A percentile compares a stretch with the other conserved stretches of the same genome.
Evolutionary conservation across 78 protist genomes (phyloP).

Genomic region (Dictyostelium capitatum): DNA sequence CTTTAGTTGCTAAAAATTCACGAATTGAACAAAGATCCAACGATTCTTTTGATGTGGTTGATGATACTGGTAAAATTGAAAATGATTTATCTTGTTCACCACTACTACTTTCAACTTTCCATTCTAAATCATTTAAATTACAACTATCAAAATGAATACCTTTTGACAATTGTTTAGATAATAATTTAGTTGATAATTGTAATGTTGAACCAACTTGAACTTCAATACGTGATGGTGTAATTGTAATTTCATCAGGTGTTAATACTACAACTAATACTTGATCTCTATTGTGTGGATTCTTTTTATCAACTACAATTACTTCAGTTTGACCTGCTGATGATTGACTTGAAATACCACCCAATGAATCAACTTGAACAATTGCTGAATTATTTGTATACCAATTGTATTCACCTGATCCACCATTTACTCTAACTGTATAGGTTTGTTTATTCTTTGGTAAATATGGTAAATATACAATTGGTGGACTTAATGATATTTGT

Average conservation of each 20-base stretch:
- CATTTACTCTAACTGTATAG: not conserved
- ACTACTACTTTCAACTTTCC: slow-evolving; percentile 34
- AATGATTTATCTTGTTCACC: slow-evolving; percentile 1
- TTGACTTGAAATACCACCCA: slow-evolving; percentile 24
- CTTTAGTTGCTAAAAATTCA: slow-evolving; percentile 32
- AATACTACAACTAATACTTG: not conserved
- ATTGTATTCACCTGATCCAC: slow-evolving; percentile 70
- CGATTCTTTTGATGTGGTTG: not conserved
- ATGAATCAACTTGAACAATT: slow-evolving; percentile 38
- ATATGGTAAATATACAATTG: slow-evolving; percentile 53
- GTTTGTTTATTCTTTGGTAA: not conserved
- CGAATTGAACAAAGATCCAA: slow-evolving; percentile 28
- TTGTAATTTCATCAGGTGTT: slow-evolving; percentile 24
- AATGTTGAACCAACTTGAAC: slow-evolving; percentile 55
- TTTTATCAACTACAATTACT: slow-evolving; percentile 61
- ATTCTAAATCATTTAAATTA: slow-evolving; percentile 15
- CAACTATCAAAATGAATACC: slow-evolving; percentile 44
- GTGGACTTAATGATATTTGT: slow-evolving; percentile 37
- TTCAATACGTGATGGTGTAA: slow-evolving; percentile 50
- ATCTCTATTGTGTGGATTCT: slow-evolving; percentile 72
- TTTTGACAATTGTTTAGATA: slow-evolving; percentile 22
- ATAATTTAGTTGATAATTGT: slow-evolving; percentile 8
- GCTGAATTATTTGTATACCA: slow-evolving; percentile 33
- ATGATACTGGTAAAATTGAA: not conserved
- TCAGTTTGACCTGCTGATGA: slow-evolving; percentile 12